A percentile compares a stretch with the other conserved stretches of the same genome.
These are phyloP conservation scores for Podospora pseudoanserina DNA, from an alignment of 495 filamentous ascomycete species.

Conservation along the genomic window DNA sequence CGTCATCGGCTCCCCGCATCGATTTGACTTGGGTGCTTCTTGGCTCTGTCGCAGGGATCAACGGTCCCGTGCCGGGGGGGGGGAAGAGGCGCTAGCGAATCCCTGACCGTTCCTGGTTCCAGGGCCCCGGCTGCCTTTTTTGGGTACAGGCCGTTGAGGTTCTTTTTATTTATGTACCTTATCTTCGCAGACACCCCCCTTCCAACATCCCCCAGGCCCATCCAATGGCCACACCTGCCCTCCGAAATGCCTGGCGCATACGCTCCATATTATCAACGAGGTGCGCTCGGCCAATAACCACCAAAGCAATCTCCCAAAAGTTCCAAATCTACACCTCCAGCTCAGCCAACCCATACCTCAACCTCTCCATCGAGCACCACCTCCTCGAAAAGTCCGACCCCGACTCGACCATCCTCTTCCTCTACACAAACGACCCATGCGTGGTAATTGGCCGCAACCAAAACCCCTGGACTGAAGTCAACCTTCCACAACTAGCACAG, in stretches of 20 bases:
- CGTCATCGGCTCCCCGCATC: constrained; percentile 24
- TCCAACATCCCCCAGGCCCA: background rate
- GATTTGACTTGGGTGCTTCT: background rate
- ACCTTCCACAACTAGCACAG: constrained; percentile 54
- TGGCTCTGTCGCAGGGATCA: constrained; percentile 1
- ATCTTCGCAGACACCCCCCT: no score
- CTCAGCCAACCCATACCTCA: constrained; percentile 74
- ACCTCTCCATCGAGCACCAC: constrained; percentile 93
- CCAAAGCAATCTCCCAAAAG: constrained; percentile 11
- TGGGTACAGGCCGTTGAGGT: background rate
- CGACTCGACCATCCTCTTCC: constrained; percentile 72
- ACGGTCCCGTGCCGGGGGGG: background rate
- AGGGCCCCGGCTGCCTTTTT: background rate
- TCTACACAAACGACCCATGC: constrained; percentile 82
- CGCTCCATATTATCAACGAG: background rate
- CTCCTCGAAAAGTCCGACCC: constrained; percentile 68
- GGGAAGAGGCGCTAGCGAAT: background rate
- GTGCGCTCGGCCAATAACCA: background rate
- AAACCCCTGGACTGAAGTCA: constrained; percentile 92
- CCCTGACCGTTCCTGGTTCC: background rate
- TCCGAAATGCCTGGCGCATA: background rate
- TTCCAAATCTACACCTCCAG: constrained; percentile 72
- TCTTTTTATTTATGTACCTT: background rate
- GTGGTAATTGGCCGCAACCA: constrained; percentile 94
- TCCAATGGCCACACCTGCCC: background rate